Evolutionary conservation across 176 grass and related monocot species (phyloP).

Genomic region (Phragmites australis): DNA sequence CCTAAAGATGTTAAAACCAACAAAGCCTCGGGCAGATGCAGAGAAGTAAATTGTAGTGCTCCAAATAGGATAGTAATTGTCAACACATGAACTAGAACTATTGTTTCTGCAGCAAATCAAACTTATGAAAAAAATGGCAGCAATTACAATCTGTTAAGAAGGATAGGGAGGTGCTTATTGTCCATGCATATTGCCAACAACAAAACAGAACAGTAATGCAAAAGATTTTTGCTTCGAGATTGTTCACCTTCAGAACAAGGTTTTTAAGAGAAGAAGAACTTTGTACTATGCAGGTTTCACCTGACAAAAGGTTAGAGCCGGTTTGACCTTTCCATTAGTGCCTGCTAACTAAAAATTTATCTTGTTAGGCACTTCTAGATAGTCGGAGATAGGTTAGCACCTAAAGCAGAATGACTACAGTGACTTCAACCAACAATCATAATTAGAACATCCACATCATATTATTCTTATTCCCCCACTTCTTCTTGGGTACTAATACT

Average conservation of each 20-base stretch:
- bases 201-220: neutral
- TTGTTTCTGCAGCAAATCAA: neutral
- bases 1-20: neutral
- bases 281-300: neutral
- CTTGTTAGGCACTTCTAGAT: neutral
- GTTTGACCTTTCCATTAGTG: slow-evolving; percentile 14
- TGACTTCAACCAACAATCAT: neutral
- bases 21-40: neutral
- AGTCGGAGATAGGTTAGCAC: neutral
- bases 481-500: neutral
- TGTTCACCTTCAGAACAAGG: neutral
- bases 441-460: neutral
- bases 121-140: neutral
- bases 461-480: neutral
- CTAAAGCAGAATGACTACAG: slow-evolving; percentile 13
- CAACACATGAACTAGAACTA: neutral
- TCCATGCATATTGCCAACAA: neutral
- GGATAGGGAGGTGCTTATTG: neutral
- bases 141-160: neutral
- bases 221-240: too few relatives aligned
- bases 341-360: neutral
- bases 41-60: neutral
- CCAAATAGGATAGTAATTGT: neutral
- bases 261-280: neutral
- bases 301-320: neutral